Evolutionary conservation across 2,329 filamentous ascomycete genomes (phyloP), one percentile per base, ranked within the genome.

Genomic region (Sclerotinia nivalis): DNA sequence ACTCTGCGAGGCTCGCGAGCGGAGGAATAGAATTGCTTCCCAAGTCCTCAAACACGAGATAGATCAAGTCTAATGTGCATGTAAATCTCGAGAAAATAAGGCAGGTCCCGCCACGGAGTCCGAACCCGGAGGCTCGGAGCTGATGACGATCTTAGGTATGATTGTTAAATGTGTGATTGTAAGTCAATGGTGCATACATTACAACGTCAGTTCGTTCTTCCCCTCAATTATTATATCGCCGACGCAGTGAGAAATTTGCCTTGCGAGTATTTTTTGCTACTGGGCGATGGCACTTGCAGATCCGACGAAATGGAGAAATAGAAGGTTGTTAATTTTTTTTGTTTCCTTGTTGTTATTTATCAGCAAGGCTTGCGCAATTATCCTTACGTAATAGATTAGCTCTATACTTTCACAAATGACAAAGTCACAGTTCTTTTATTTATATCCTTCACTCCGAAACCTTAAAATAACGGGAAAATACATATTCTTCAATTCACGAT

Each of bases 241-340:
- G n/a, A 65, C 22, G 15, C 60, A n/a, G 61, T 52, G 34, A 65
- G 47, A 15, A 37, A 18, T 40, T 54, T 65, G 61, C 61, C 61
- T 52, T 64, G 15, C 15, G 9, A 25, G 2, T 12, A 52, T 52
- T 25, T 65, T 40, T 31, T 40, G n/a, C 5, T 52, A 9, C 31
- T 52, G 61, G 47, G 34, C 49, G 34, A 52, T 25, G n/a, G 18
- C 9, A 12, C n/a, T 40, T 65, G 34, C 47, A 15, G 4, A 64
- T 20, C 31, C 4, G 31, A 25, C 25, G 22, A 28, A 25, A 12
- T 25, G 3, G 45, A n/a, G 12, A 62, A 25, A 25, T 18, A 8
- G 22, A n/a, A 1, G 25, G 20, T 15, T 0, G 20, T 10, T 25
- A 8, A 3, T 13, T 62, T 34, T 49, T 0, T 22, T 0, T 13